Percentiles rank a stretch among this genome's conserved stretches.
These are phyloP conservation scores for Cladosporium sp. DNA, from an alignment of 2,329 filamentous ascomycete genomes.

Conservation along the genomic window DNA sequence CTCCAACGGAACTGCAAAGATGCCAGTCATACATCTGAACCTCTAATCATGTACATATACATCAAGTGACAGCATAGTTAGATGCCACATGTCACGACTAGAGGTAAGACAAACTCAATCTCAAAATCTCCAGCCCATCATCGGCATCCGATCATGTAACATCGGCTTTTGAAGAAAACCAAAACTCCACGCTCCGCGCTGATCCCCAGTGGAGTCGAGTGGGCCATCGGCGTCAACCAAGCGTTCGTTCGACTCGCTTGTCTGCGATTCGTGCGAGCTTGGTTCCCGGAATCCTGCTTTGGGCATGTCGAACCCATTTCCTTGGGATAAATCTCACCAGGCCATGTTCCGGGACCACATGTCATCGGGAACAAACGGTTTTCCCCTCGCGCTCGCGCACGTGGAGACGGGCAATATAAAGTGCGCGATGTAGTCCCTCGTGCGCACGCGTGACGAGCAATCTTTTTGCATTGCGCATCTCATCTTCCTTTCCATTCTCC, in stretches of 20 bases:
- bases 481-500: background rate
- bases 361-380: conserved; percentile 6
- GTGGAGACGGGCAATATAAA: background rate
- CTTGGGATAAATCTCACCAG: background rate
- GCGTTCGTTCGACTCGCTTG: conserved; percentile 12
- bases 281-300: conserved; percentile 7
- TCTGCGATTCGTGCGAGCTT: conserved; percentile 11
- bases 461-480: background rate
- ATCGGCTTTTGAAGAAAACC: conserved; percentile 3
- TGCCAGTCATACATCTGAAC: background rate
- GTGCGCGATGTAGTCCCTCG: background rate
- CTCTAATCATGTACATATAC: background rate
- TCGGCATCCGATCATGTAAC: background rate
- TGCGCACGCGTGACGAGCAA: background rate
- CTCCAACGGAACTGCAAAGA: background rate
- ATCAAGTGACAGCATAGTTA: background rate
- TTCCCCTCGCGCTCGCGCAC: background rate
- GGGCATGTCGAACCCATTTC: conserved; percentile 9
- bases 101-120: background rate
- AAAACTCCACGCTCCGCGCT: conserved; percentile 5
- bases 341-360: conserved; percentile 1
- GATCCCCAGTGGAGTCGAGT: conserved; percentile 6
- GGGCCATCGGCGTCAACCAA: background rate
- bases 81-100: background rate
- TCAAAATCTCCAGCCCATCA: background rate